Evolutionary conservation across 2,329 filamentous ascomycete species (phyloP), one percentile per base, ranked within the genome.

Genomic region (Fusarium lyarnte): DNA sequence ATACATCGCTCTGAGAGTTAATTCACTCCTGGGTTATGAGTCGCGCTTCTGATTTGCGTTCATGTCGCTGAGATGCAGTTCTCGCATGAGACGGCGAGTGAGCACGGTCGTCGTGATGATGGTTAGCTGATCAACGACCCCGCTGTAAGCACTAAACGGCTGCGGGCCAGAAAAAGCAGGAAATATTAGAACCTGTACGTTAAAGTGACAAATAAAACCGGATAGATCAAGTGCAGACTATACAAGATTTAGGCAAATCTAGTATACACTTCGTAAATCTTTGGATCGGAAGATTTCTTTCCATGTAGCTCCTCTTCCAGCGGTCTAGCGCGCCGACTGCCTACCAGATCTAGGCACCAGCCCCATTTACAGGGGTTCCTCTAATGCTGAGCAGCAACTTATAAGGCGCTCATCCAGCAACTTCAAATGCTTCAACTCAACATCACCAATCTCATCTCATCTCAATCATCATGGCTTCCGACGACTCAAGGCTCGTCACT

Each of bases 281-380:
- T 25, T 6, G 8, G 5, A 16, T 49, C n/a, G n/a, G 29, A 31
- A 5, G 29, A 33, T 49, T 23, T 19, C 14, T 33, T 7, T 3
- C 8, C 5, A 6, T 11, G 29, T 12, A n/a, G 47, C 49, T 46
- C 39, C 39, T 57, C 23, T 47, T 27, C 11, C 29, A 55, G 13
- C n/a, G 19, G n/a, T 57, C 19, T 57, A 35, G 53, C n/a, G 23
- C 9, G 39, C 13, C 31, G 21, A 17, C 53, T 57, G 53, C 53
- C 53, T 54, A 19, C 25, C 38, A 41, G 14, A 41, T 33, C 25
- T 43, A 57, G 53, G 53, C 53, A 57, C 53, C 53, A 57, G 39
- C 39, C 29, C 39, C 39, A 36, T 47, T 7, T 47, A 27, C 41
- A 49, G 39, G 53, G 39, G 14, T 27, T 13, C 0, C 21, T 25